These are phyloP conservation scores for Staphylotrichum longicolle DNA, from an alignment of 495 filamentous ascomycete genomes.

Conservation along the genomic window DNA sequence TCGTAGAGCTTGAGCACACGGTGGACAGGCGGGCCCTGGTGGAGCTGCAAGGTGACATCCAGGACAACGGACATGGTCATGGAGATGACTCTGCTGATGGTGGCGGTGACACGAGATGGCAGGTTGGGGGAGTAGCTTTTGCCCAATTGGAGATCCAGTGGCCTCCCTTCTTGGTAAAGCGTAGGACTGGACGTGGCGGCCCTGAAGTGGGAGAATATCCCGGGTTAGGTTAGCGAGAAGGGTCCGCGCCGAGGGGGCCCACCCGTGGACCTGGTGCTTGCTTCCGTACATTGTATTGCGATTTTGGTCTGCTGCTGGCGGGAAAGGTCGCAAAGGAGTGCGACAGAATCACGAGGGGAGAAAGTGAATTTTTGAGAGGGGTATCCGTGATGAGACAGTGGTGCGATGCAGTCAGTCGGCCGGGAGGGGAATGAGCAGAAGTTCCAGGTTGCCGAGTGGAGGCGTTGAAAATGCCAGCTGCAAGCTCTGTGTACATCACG, in stretches of 20 bases:
- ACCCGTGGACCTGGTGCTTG: conserved; percentile 14
- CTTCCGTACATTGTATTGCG: conserved; percentile 5
- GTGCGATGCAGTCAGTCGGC: conserved; percentile 10
- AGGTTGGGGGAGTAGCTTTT: conserved; percentile 12
- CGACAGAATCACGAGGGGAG: conserved; percentile 12
- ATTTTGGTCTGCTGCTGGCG: conserved; percentile 10
- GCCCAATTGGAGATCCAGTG: conserved; percentile 14
- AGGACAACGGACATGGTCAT: conserved; percentile 19
- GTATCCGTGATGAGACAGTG: conserved; percentile 13
- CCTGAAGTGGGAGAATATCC: conserved; percentile 11
- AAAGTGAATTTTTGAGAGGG: conserved; percentile 7
- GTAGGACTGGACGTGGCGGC: conserved; percentile 13
- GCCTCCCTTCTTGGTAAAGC: conserved; percentile 8
- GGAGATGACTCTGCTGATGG: conserved; percentile 13
- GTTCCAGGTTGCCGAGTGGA: conserved; percentile 1
- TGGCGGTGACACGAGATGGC: conserved; percentile 13
- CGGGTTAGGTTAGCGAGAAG: conserved; percentile 5
- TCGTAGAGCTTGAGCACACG: conserved; percentile 17
- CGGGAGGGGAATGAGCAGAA: not conserved
- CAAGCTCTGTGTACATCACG: no score
- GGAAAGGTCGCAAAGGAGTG: not conserved
- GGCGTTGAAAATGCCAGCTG: conserved; percentile 13
- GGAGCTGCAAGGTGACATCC: conserved; percentile 15
- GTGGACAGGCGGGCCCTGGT: conserved; percentile 8
- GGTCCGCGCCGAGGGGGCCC: conserved; percentile 2